Conservation (phyloP, 2,329 filamentous ascomycete genomes). For the Exserohilum turcica region DNA sequence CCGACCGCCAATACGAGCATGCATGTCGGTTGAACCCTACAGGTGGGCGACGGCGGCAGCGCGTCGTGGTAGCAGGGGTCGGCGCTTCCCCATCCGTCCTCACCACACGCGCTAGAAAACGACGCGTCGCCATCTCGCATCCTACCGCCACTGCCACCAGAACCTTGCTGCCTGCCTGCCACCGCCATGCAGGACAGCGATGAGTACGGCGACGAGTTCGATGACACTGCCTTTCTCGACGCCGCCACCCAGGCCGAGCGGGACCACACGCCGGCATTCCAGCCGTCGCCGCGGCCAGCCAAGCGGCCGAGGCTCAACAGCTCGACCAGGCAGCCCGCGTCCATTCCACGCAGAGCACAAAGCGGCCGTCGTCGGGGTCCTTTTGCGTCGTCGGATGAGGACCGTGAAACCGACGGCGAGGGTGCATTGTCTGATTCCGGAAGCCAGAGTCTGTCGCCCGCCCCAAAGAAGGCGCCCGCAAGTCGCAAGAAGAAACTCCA, state of each 20-base stretch:
- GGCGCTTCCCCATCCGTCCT: conserved; percentile 22
- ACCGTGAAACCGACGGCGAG: conserved; percentile 19
- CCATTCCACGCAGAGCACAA: conserved; percentile 31
- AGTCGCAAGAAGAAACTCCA: conserved; percentile 21
- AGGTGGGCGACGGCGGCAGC: conserved; percentile 19
- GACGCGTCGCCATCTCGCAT: conserved; percentile 31
- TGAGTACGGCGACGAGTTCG: conserved; percentile 67
- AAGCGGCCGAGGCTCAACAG: conserved; percentile 45
- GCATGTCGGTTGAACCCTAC: conserved; percentile 24
- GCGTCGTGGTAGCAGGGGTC: conserved; percentile 29
- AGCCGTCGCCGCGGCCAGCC: conserved; percentile 39
- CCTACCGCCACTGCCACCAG: conserved; percentile 21
- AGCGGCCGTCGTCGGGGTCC: conserved; percentile 23
- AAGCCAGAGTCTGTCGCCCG: conserved; percentile 15
- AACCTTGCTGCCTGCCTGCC: conserved; percentile 14
- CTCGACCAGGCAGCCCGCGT: conserved; percentile 28
- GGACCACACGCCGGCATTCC: conserved; percentile 39
- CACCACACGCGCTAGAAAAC: conserved; percentile 31
- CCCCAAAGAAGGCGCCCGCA: conserved; percentile 10
- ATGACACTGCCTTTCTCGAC: conserved; percentile 68
- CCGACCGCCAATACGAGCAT: conserved; percentile 13
- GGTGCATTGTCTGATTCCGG: conserved; percentile 13
- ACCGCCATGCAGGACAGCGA: conserved; percentile 49
- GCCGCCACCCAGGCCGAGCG: conserved; percentile 60
- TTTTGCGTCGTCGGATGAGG: conserved; percentile 37